A percentile compares a stretch with the other conserved stretches of the same genome.
Evolutionary conservation across 83 land plant genomes (phyloP).

Genomic region (Picea engelmannii): DNA sequence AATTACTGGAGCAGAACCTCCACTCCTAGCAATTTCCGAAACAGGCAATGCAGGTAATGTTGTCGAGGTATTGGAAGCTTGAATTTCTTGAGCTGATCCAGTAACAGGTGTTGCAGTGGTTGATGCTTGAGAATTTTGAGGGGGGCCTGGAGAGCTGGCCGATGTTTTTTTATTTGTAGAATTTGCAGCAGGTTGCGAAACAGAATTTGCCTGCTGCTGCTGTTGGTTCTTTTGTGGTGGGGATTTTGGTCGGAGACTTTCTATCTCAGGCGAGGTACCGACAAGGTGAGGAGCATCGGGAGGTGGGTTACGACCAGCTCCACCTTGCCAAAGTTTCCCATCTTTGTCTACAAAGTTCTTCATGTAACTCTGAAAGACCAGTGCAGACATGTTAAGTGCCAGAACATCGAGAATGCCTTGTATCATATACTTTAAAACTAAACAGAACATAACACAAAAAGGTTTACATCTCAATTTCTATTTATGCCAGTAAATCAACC

Average conservation of each 20-base stretch:
- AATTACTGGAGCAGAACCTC: slow-evolving; percentile 1
- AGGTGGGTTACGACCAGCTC: slow-evolving; percentile 94
- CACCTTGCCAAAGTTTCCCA: slow-evolving; percentile 99
- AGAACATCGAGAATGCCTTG: background rate
- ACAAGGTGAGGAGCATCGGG: slow-evolving; percentile 93
- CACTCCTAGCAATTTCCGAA: slow-evolving; percentile 3
- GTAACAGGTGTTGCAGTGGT: slow-evolving; percentile 19
- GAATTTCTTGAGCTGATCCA: slow-evolving; percentile 19
- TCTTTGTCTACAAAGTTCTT: slow-evolving; percentile 86
- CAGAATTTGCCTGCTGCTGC: slow-evolving; percentile 58
- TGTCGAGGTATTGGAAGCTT: background rate
- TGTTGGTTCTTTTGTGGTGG: slow-evolving; percentile 87
- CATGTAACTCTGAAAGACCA: slow-evolving; percentile 65
- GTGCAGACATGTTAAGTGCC: background rate
- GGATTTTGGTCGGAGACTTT: slow-evolving; percentile 92
- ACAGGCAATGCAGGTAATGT: slow-evolving; percentile 2
- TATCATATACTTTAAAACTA: background rate
- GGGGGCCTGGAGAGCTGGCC: slow-evolving; percentile 46
- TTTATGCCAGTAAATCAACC: background rate
- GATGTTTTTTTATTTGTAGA: slow-evolving; percentile 61
- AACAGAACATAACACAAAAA: background rate
- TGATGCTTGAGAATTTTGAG: slow-evolving; percentile 40
- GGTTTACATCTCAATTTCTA: background rate
- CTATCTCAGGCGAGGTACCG: slow-evolving; percentile 91
- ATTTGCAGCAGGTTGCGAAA: slow-evolving; percentile 52